Evolutionary conservation across 768 basidiomycete species (phyloP).

Genomic region (Xanthoconium purpureum): DNA sequence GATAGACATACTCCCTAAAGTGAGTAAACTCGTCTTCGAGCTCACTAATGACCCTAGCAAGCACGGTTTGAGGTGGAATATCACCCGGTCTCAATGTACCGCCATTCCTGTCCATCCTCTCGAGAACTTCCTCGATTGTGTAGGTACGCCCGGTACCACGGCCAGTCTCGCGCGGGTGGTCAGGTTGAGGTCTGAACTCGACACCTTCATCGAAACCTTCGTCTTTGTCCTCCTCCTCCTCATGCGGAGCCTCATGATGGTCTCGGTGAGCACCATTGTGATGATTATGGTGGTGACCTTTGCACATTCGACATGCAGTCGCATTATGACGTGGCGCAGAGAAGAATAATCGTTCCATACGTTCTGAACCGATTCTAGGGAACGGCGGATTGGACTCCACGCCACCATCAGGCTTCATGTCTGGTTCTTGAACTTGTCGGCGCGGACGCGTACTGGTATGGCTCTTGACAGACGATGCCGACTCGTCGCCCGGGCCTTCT

Average conservation of each 20-base stretch:
- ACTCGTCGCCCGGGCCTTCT: background rate
- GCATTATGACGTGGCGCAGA: conserved; percentile 73
- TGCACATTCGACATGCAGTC: conserved; percentile 62
- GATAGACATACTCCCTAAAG: conserved; percentile 76
- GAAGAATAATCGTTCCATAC: conserved; percentile 79
- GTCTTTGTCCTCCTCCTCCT: conserved; percentile 10
- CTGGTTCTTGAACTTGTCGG: conserved; percentile 1
- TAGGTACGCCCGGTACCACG: conserved; percentile 5
- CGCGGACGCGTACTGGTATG: background rate
- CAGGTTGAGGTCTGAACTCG: conserved; percentile 1
- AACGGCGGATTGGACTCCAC: conserved; percentile 50
- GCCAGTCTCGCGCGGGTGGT: background rate
- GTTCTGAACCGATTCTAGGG: conserved; percentile 77
- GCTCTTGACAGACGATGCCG: background rate
- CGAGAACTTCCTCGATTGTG: conserved; percentile 26
- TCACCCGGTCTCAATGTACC: conserved; percentile 27
- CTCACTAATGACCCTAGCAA: conserved; percentile 78
- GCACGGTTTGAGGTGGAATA: conserved; percentile 83
- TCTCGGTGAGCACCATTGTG: conserved; percentile 45
- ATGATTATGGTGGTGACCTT: conserved; percentile 42
- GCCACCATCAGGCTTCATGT: conserved; percentile 24
- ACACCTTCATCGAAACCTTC: conserved; percentile 14
- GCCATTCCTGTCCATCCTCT: conserved; percentile 25
- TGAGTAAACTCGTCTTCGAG: conserved; percentile 94
- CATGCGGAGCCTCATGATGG: background rate